Base-by-base conservation (phyloP, 2,329 filamentous ascomycete species). In the Gaeumannomyces tritici region DNA sequence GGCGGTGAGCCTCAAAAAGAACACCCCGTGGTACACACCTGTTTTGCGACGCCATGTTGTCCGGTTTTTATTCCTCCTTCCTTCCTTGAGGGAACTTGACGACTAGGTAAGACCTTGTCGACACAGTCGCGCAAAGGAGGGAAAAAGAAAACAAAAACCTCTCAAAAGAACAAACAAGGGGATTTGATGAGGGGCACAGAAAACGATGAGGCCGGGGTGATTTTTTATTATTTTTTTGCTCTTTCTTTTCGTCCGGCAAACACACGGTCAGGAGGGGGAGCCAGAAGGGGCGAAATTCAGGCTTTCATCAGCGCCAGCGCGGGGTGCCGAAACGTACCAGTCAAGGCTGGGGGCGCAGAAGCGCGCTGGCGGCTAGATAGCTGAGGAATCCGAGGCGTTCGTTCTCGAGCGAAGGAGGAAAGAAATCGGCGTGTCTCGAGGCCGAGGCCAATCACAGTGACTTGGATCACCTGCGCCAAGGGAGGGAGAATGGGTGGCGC, bases 1-100 rank as follows among this genome's bases (percentile, higher is more conserved):
- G 42, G 42, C 42, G 42, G 42, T 51, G 42, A 51, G n/a, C n/a
- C 42, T 51, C 42, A 24, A 51, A 51, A 51, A 51, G 42, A 51
- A 51, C 42, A 51, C 42, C 42, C 24, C 24, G 21, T 51, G 42
- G 61, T 63, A 59, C 72, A 65, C 70, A 74, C 72, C 67, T 71
- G 62, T 74, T 74, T 62, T 73, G 69, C 55, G 70, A 69, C 64
- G 72, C 71, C 72, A 74, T 74, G 31, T 67, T 71, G 68, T 57
- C 57, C 27, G 21, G 31, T 29, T 59, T 42, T n/a, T 15, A 6
- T 35, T 59, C 21, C 42, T 6, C 9, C 24, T 13, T 31, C 24
- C n/a, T 9, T 33, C n/a, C 27, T 18, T 27, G 2, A 18, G 29
- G 24, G n/a, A 27, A 42, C 26, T 15, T 9, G 27, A 18, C 42